These are phyloP conservation scores for Coleophoma cylindrospora DNA, from an alignment of 2,329 filamentous ascomycete genomes.

Conservation along the genomic window DNA sequence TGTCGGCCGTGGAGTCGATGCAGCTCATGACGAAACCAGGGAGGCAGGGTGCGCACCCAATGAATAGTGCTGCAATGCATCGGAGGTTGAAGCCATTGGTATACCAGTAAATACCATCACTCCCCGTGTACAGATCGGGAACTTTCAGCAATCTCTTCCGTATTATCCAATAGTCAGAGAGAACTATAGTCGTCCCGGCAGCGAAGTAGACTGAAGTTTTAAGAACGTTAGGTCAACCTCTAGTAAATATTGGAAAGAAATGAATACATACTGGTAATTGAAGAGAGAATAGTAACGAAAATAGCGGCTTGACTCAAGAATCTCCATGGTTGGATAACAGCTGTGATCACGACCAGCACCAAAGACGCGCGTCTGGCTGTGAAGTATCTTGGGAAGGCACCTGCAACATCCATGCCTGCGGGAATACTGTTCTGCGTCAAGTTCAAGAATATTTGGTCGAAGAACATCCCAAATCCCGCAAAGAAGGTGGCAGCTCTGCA, in stretches of 20 bases:
- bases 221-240: not conserved
- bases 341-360: not conserved
- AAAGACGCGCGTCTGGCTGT: constrained; percentile 42
- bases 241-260: not conserved
- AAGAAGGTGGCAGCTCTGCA: constrained; percentile 40
- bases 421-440: constrained; percentile 41
- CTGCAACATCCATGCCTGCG: constrained; percentile 48
- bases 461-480: constrained; percentile 34
- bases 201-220: not conserved
- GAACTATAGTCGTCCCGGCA: not conserved
- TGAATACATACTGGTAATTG: not conserved
- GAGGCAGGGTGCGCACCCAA: no score
- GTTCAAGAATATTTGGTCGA: constrained; percentile 39
- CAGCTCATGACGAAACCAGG: not conserved
- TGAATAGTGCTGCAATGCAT: no score
- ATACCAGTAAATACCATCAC: no score
- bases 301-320: not conserved
- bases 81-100: no score
- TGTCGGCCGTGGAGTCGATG: not conserved
- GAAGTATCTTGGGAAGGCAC: constrained; percentile 43
- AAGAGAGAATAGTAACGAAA: not conserved
- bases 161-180: not conserved
- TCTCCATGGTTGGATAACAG: not conserved
- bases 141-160: not conserved
- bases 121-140: no score